phyloP scores from a whole-genome alignment of 495 filamentous ascomycete species.

The Friedmanniomyces endolithicus region DNA sequence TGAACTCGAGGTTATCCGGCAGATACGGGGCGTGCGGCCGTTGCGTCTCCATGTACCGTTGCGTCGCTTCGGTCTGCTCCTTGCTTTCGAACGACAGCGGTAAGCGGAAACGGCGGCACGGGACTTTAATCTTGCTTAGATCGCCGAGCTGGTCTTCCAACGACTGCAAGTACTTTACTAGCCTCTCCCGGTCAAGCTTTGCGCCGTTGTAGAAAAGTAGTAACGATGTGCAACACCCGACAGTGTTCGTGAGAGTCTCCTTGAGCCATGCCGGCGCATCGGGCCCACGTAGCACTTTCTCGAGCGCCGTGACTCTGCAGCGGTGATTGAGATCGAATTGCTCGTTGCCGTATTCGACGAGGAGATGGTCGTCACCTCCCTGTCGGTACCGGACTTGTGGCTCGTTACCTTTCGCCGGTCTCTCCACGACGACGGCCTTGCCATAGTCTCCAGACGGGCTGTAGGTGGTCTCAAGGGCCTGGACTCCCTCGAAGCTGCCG shows the following conservation, averaged over 20 bases:
- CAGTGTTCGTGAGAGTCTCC: constrained; percentile 34
- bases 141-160: constrained; percentile 29
- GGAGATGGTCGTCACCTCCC: constrained; percentile 43
- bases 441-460: constrained; percentile 19
- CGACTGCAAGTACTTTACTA: constrained; percentile 23
- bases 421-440: constrained; percentile 32
- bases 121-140: constrained; percentile 34
- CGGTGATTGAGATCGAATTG: constrained; percentile 40
- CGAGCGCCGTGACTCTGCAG: constrained; percentile 38
- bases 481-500: constrained; percentile 21
- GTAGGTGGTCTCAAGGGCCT: constrained; percentile 18
- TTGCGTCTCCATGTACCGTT: constrained; percentile 47
- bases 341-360: constrained; percentile 43
- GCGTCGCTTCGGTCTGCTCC: constrained; percentile 37
- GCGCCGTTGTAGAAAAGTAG: constrained; percentile 38
- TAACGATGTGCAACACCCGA: constrained; percentile 38
- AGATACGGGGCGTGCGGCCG: constrained; percentile 46
- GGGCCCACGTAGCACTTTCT: constrained; percentile 30
- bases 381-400: constrained; percentile 40
- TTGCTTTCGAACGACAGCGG: constrained; percentile 43
- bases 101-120: constrained; percentile 40
- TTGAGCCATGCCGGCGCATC: constrained; percentile 29
- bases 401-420: constrained; percentile 30
- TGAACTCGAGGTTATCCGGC: constrained; percentile 45
- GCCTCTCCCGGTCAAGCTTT: constrained; percentile 29